Evolutionary conservation across 768 basidiomycete species (phyloP).

Genomic region (Boletales sp.): DNA sequence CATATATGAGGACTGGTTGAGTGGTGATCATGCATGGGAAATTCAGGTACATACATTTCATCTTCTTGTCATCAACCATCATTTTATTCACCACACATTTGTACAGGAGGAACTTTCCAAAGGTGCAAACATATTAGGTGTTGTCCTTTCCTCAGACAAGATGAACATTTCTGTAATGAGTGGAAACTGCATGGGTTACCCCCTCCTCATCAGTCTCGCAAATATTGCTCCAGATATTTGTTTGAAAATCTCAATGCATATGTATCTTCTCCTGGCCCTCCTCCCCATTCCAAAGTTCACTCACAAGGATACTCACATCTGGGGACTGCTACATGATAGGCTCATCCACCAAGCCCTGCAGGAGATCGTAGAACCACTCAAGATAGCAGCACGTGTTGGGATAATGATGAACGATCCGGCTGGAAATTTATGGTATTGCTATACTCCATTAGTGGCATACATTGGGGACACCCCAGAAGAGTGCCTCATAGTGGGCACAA

Average conservation of each 20-base stretch:
- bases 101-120: conserved; percentile 2
- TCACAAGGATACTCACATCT: not conserved
- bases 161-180: conserved; percentile 5
- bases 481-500: conserved; percentile 22
- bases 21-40: conserved; percentile 19
- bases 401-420: conserved; percentile 28
- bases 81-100: conserved; percentile 30
- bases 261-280: conserved; percentile 13
- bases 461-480: conserved; percentile 35
- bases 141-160: conserved; percentile 10
- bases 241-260: not conserved
- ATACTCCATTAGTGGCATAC: conserved; percentile 27
- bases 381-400: no score
- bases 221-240: not conserved
- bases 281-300: conserved; percentile 18
- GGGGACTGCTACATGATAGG: conserved; percentile 19
- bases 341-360: conserved; percentile 31
- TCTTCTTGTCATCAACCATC: not conserved
- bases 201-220: not conserved
- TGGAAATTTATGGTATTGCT: conserved; percentile 16
- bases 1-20: conserved; percentile 11
- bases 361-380: conserved; percentile 24
- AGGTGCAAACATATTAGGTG: conserved; percentile 4
- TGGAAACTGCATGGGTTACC: conserved; percentile 7
- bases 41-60: conserved; percentile 20